Evolutionary conservation across 2,329 filamentous ascomycete species (phyloP).

Genomic region (Allantophomopsis lycopodina): DNA sequence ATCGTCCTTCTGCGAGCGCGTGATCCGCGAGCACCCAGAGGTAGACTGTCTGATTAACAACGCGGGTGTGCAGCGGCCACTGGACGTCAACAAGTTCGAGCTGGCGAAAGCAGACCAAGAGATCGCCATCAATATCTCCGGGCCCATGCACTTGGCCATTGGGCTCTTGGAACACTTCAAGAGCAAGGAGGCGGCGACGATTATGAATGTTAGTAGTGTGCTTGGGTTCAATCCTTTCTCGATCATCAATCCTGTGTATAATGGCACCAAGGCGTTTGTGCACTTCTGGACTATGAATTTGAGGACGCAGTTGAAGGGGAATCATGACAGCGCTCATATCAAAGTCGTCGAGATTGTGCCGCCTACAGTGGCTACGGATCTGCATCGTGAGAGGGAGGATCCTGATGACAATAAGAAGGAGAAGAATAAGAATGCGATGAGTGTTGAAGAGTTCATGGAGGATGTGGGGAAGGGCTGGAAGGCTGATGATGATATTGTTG

Average conservation of each 20-base stretch:
- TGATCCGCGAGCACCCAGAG: constrained; percentile 34
- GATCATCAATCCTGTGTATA: constrained; percentile 43
- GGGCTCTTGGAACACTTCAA: constrained; percentile 34
- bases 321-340: constrained; percentile 21
- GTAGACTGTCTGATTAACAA: constrained; percentile 47
- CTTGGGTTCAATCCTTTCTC: constrained; percentile 37
- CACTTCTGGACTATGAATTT: constrained; percentile 43
- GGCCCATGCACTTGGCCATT: constrained; percentile 40
- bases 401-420: constrained; percentile 46
- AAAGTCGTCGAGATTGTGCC: constrained; percentile 40
- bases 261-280: constrained; percentile 43
- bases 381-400: constrained; percentile 39
- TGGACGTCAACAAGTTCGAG: constrained; percentile 30
- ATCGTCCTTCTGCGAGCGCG: constrained; percentile 26
- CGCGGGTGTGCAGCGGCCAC: constrained; percentile 39
- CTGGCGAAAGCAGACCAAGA: constrained; percentile 38
- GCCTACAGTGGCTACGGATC: constrained; percentile 36
- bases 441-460: constrained; percentile 38
- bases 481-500: constrained; percentile 31
- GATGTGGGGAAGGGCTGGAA: constrained; percentile 29
- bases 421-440: constrained; percentile 31
- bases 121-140: constrained; percentile 42
- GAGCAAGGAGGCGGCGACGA: constrained; percentile 19
- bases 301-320: constrained; percentile 29
- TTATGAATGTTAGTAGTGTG: constrained; percentile 40